These are phyloP conservation scores for Rhodotorula babjevae DNA, from an alignment of 768 basidiomycete genomes.

Conservation along the genomic window DNA sequence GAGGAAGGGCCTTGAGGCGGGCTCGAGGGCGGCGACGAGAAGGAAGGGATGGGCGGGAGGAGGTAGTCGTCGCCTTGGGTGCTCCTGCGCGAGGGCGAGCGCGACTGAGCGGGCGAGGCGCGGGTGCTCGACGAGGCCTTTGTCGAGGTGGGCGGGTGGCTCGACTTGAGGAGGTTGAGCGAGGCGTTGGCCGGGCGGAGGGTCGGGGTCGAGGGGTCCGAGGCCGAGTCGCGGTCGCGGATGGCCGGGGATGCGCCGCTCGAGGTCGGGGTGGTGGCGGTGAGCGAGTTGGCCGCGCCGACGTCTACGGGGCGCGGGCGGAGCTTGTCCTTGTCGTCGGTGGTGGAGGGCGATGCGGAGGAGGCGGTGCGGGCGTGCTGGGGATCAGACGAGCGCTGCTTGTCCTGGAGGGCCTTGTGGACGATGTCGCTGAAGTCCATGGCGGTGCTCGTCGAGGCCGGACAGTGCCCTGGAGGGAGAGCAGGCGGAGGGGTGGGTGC, in stretches of 20 bases:
- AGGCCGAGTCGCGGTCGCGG: not conserved
- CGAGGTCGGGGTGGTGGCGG: not conserved
- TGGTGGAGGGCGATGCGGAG: not conserved
- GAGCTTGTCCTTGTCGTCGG: not conserved
- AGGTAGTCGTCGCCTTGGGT: not conserved
- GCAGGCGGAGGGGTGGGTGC: not conserved
- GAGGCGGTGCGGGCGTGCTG: not conserved
- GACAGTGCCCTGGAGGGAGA: not conserved
- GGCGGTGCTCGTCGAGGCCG: not conserved
- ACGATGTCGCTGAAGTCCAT: conserved; percentile 31
- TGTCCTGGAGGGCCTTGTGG: conserved; percentile 7
- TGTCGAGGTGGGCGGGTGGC: not conserved
- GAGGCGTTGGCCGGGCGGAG: not conserved
- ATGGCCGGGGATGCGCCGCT: not conserved
- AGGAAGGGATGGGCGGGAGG: not conserved
- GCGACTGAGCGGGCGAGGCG: not conserved
- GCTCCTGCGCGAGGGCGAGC: not conserved
- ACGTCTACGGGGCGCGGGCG: too few relatives aligned
- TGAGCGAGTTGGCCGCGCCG: too few relatives aligned
- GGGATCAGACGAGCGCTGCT: not conserved
- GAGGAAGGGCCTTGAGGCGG: too few relatives aligned
- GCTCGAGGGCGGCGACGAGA: conserved; percentile 3
- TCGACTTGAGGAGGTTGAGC: not conserved
- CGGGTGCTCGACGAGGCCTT: not conserved
- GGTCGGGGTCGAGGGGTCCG: not conserved